Conservation (phyloP, 352 stramenopile genomes). For the Globisporangium ultimum region DNA sequence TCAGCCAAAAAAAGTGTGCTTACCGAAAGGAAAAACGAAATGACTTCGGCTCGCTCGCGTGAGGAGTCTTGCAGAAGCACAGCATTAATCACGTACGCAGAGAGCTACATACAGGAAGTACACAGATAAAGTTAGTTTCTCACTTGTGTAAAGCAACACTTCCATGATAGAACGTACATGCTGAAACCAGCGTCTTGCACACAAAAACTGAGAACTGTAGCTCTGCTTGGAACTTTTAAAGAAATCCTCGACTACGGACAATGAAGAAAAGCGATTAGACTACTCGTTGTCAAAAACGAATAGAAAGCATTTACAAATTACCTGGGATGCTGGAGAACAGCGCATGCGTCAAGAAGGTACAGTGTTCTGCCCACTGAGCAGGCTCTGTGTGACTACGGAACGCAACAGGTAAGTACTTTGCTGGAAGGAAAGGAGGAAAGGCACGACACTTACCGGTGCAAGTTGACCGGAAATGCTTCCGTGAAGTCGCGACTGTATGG, state of each 20-base stretch:
- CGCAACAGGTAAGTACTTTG: background rate
- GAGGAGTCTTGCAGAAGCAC: conserved; percentile 66
- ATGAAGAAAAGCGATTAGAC: background rate
- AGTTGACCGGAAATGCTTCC: conserved; percentile 14
- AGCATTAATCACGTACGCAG: conserved; percentile 79
- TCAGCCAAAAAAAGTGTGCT: background rate
- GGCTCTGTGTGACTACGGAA: conserved; percentile 48
- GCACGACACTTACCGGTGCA: conserved; percentile 15
- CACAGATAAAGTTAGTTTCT: background rate
- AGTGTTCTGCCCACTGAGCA: conserved; percentile 66
- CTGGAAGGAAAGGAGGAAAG: background rate
- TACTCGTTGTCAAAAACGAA: background rate
- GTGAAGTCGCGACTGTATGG: conserved; percentile 17
- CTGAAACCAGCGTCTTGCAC: conserved; percentile 80
- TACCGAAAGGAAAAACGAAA: conserved; percentile 80
- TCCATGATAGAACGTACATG: conserved; percentile 42
- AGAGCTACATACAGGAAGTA: conserved; percentile 35
- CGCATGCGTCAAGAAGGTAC: conserved; percentile 75
- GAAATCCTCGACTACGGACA: conserved; percentile 69
- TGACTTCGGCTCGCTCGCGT: conserved; percentile 63
- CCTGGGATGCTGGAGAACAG: conserved; percentile 79
- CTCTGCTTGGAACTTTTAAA: conserved; percentile 44
- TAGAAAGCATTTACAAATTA: conserved; percentile 12
- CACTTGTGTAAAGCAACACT: background rate
- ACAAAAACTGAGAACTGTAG: conserved; percentile 56